Conservation (phyloP, 805 yeast genomes). For the Metschnikowia peoriensis region DNA sequence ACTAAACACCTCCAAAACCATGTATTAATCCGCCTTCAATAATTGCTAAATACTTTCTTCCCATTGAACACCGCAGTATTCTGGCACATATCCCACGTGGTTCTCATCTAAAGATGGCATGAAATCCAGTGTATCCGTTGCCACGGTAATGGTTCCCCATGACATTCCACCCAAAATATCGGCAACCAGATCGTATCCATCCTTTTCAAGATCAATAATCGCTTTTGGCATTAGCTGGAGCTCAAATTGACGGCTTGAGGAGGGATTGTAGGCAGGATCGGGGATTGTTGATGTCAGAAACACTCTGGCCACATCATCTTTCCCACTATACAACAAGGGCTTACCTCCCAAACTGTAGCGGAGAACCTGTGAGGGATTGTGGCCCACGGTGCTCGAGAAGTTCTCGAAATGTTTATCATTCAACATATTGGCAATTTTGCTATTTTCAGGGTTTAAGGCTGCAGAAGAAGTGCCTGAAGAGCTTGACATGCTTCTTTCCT, state of each 20-base stretch:
- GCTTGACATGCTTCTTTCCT: constrained; percentile 16
- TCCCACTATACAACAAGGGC: constrained; percentile 71
- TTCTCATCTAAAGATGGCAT: constrained; percentile 55
- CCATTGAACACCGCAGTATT: constrained; percentile 87
- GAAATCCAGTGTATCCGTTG: constrained; percentile 69
- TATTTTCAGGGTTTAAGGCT: constrained; percentile 19
- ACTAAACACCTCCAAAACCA: no score
- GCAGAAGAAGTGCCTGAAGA: constrained; percentile 18
- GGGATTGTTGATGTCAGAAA: constrained; percentile 48
- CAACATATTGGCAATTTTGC: constrained; percentile 47
- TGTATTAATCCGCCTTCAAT: no score
- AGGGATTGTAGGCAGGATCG: constrained; percentile 57
- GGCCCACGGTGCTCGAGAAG: constrained; percentile 71
- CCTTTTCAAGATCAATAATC: constrained; percentile 70
- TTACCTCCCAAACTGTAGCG: constrained; percentile 79
- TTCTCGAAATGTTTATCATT: constrained; percentile 79
- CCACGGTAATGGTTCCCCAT: constrained; percentile 92
- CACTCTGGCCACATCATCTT: constrained; percentile 51
- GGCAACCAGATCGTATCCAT: constrained; percentile 30
- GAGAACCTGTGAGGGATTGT: constrained; percentile 83
- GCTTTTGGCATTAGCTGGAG: constrained; percentile 93
- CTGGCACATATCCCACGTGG: constrained; percentile 78
- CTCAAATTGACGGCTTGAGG: constrained; percentile 66
- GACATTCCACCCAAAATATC: constrained; percentile 79
- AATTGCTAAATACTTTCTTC: constrained; percentile 41